Evolutionary conservation across 768 basidiomycete genomes (phyloP), one percentile per base, ranked within the genome.

Genomic region (Termitomyces sp.): DNA sequence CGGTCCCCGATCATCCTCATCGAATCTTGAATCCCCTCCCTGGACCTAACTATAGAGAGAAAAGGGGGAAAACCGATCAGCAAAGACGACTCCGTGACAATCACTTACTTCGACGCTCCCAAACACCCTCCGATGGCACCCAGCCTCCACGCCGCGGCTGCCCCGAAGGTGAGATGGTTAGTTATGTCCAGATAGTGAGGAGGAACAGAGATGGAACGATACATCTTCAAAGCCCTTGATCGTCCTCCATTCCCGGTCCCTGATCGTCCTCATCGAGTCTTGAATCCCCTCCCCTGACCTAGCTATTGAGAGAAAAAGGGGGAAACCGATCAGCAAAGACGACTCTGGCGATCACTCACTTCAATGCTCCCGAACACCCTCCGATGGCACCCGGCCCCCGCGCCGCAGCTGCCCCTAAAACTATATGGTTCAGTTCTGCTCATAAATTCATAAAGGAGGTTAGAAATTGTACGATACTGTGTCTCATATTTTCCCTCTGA

Each of bases 61-160:
- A 46, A 41, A 35, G 37, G 37, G 37, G 12, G n/a, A n/a, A 44
- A 54, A n/a, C 17, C 1, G 6, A 19, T 54, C 37, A 54, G 44
- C 54, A 54, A 54, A 28, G 45, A 41, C 54, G 28, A 54, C 54
- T 41, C 38, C 26, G 26, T 47, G 37, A 48, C 17, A 17, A 46
- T 8, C 38, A 41, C 54, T 17, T n/a, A 49, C 19, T 37, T 15
- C 17, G 5, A 5, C 6, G 6, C 30, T n/a, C 37, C 54, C 30
- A 26, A 7, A 31, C 26, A 33, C 47, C 47, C 47, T 49, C 30
- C 40, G 10, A 31, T 41, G 31, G 47, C 47, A 55, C 46, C 54
- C 38, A 28, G 47, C 40, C 47, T 55, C 47, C 12, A 49, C 54
- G 23, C 54, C 54, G 47, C 54, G 46, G 47, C 47, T 55, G 54